Evolutionary conservation across 257 asterid species (phyloP).

Genomic region (Anisodus tanguticus): DNA sequence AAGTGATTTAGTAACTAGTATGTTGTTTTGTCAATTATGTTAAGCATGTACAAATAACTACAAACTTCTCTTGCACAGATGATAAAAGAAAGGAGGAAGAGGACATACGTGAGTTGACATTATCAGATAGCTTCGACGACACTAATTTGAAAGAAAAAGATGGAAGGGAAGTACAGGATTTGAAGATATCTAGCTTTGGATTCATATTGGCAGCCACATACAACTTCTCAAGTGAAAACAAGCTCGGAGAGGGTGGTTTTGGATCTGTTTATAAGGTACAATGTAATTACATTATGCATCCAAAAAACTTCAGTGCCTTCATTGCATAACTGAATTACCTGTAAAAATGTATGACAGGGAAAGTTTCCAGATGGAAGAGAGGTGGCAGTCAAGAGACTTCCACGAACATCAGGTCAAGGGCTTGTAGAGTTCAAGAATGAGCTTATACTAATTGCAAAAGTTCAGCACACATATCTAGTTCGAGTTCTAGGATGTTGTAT

Average conservation of each 20-base stretch:
- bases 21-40: background rate
- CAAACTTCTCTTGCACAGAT: constrained; percentile 26
- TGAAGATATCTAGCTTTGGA: constrained; percentile 46
- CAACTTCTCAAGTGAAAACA: constrained; percentile 46
- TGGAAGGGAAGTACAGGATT: constrained; percentile 48
- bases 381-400: constrained; percentile 64
- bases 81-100: constrained; percentile 36
- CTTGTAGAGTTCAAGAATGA: constrained; percentile 61
- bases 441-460: constrained; percentile 57
- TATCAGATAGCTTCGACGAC: constrained; percentile 30
- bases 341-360: constrained; percentile 41
- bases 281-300: too few species aligned
- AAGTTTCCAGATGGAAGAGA: constrained; percentile 51
- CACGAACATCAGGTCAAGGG: constrained; percentile 61
- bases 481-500: constrained; percentile 56
- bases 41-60: too few species aligned
- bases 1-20: background rate
- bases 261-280: constrained; percentile 46
- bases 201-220: constrained; percentile 53
- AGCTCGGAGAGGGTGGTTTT: constrained; percentile 70
- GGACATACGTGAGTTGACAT: constrained; percentile 28
- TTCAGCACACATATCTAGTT: constrained; percentile 67
- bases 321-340: background rate
- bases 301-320: background rate
- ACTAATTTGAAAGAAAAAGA: constrained; percentile 34